Percentiles rank a stretch among this genome's conserved stretches.
Conservation (phyloP, 306 rosid species). For the Dicorynia guianensis region DNA sequence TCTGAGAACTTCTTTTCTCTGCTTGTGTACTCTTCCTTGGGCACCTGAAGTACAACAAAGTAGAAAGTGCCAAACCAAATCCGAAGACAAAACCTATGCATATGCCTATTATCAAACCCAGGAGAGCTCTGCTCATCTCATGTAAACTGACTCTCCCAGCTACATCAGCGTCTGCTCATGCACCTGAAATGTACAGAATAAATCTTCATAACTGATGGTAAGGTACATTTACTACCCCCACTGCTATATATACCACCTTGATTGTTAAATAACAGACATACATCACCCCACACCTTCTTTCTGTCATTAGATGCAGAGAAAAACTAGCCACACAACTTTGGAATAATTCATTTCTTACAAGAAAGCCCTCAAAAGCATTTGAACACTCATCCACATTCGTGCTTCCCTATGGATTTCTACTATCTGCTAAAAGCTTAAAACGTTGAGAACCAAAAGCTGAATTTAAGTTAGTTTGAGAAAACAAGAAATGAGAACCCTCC, state of each 20-base stretch:
- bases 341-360: constrained; percentile 9
- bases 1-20: constrained; percentile 67
- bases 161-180: constrained; percentile 29
- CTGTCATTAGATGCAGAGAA: neutral
- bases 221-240: constrained; percentile 11
- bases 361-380: neutral
- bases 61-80: constrained; percentile 57
- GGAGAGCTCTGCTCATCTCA: constrained; percentile 40
- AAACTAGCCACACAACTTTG: neutral
- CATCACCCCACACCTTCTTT: neutral
- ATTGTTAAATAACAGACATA: constrained; percentile 6
- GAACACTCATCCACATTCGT: neutral
- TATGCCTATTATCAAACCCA: constrained; percentile 67
- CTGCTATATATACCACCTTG: neutral
- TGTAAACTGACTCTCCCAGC: constrained; percentile 29
- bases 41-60: constrained; percentile 58
- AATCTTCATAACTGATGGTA: constrained; percentile 11
- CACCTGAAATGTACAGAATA: constrained; percentile 36
- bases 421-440: neutral
- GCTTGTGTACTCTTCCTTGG: constrained; percentile 57
- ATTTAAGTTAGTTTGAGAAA: neutral
- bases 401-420: neutral
- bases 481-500: neutral
- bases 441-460: neutral
- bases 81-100: constrained; percentile 83